Percentiles rank a stretch among this genome's conserved stretches.
phyloP scores from a whole-genome alignment of 2,329 filamentous ascomycete species.

The Trichoderma sp. region DNA sequence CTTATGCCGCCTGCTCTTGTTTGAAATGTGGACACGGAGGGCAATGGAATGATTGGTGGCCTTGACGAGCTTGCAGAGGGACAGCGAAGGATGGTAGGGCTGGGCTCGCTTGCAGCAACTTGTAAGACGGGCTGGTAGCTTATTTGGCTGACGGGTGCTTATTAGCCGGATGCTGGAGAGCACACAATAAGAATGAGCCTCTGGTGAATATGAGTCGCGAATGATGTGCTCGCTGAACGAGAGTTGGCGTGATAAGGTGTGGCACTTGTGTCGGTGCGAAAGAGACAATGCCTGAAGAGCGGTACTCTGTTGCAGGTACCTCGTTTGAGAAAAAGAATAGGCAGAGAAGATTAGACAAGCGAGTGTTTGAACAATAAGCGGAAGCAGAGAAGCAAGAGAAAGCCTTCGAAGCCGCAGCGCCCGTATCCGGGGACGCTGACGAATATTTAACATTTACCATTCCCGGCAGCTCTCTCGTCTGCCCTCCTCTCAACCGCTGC shows the following conservation, averaged over 20 bases:
- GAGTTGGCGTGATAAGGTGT: conserved; percentile 5
- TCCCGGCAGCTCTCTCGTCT: background rate
- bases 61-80: background rate
- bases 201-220: background rate
- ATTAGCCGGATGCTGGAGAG: conserved; percentile 5
- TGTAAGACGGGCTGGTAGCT: conserved; percentile 18
- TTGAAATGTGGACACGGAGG: conserved; percentile 5
- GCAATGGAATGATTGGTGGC: conserved; percentile 3
- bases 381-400: background rate
- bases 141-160: conserved; percentile 22
- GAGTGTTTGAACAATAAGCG: background rate
- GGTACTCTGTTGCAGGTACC: background rate
- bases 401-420: background rate
- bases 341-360: background rate
- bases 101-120: conserved; percentile 22
- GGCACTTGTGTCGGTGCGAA: background rate
- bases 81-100: conserved; percentile 18
- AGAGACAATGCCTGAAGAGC: background rate
- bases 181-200: background rate
- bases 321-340: background rate
- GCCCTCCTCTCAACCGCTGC: background rate
- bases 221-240: background rate
- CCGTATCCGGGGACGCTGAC: conserved; percentile 21
- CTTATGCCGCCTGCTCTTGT: background rate
- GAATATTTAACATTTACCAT: conserved; percentile 17